Evolutionary conservation across 306 rosid species (phyloP).

Genomic region (Corylus heterophylla): DNA sequence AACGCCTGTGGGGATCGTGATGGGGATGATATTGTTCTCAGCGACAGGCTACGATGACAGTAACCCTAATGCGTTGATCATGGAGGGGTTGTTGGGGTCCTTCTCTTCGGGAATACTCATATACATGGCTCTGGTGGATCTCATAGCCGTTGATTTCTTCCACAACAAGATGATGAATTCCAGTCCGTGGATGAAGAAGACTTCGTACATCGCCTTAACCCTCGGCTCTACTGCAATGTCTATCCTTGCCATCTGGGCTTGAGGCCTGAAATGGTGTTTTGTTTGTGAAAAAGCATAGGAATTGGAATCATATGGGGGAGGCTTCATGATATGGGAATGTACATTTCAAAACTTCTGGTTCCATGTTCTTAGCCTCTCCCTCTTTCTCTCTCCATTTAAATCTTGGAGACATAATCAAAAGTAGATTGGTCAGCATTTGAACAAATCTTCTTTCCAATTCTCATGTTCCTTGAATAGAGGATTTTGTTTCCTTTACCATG

Average conservation of each 20-base stretch:
- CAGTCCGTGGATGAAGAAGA: constrained; percentile 47
- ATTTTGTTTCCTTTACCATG: no score
- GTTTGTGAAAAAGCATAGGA: background rate
- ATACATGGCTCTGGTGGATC: constrained; percentile 96
- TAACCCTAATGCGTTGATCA: constrained; percentile 73
- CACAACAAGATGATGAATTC: constrained; percentile 86
- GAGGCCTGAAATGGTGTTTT: constrained; percentile 14
- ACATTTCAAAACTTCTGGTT: background rate
- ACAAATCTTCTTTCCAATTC: no score
- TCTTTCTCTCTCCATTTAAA: background rate
- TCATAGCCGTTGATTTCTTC: constrained; percentile 85
- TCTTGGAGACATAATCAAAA: background rate
- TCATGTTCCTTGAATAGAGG: no score
- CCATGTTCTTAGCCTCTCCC: background rate
- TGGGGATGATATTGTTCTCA: constrained; percentile 78
- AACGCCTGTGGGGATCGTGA: constrained; percentile 81
- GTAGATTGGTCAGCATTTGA: background rate
- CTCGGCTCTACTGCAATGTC: constrained; percentile 89
- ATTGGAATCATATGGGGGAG: background rate
- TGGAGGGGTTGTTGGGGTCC: constrained; percentile 87
- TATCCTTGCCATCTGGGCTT: constrained; percentile 89
- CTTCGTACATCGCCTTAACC: constrained; percentile 66
- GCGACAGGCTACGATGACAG: constrained; percentile 83
- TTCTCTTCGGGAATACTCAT: constrained; percentile 85
- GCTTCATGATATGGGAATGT: background rate